Base-by-base conservation (phyloP, 306 rosid species). In the Geum urbanum region DNA sequence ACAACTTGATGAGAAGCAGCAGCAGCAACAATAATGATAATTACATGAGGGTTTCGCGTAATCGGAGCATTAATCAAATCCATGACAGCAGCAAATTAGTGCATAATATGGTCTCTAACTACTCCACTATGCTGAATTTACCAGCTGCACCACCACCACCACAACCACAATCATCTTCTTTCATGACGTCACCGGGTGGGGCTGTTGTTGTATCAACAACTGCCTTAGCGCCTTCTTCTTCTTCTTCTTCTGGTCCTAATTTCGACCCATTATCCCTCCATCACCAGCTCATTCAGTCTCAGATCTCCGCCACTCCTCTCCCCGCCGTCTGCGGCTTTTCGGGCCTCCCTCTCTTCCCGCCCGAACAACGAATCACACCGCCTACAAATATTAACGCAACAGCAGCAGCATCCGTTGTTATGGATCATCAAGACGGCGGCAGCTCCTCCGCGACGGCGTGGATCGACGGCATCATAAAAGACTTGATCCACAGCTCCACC, bases 241-340 rank as follows among this genome's bases (percentile, higher is more conserved):
- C 72, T 43, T 22, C 86, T 9, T 72, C 44, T 78, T 61, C 66
- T 37, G 66, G 19, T 66, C 75, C 67, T 47, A 71, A 1, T 32
- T 32, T 67, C 32, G 67, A 80, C n/a, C 63, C 79, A 47, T 69
- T 69, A 32, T 69, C 72, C 3, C 75, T 43, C 74, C 74, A 9
- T 13, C 76, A 66, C 13, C 79, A 56, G 37, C 35, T 24, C 14
- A 72, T 57, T 11, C 72, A 57, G 46, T 58, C 60, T n/a, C 79
- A 66, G 51, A 63, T 59, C 10, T n/a, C 43, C 9, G 35, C 70
- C 32, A 10, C 55, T 18, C 32, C 74, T 55, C 72, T 79, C 9
- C 97, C 96, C 47, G 78, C 86, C 3, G 89, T 92, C 0, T 92
- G 98, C 71, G 97, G 98, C 15, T 92, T 92, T 72, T 92, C 98